Evolutionary conservation across 352 stramenopile species (phyloP), one percentile per base, ranked within the genome.

Genomic region (Aphanomyces cochlioides): DNA sequence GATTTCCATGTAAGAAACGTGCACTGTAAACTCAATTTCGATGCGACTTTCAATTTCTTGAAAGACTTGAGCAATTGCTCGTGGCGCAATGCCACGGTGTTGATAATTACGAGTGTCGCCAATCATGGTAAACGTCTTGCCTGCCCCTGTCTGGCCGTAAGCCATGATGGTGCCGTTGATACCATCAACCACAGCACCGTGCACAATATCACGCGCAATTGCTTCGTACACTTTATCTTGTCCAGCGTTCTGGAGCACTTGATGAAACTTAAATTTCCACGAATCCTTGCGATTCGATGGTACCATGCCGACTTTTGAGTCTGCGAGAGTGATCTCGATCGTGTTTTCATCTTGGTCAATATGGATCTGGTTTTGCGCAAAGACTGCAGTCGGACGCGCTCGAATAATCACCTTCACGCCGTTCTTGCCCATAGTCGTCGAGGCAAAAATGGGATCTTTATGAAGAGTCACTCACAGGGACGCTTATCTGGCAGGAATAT

Each of bases 1-100:
- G 72, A 98, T 98, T 79, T 98, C 94, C 84, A 98, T 93, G 81
- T 98, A 98, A 57, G 90, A 97, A 57, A 90, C 89, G 28, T 78
- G 79, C 39, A 98, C 81, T 1, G 69, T 79, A 71, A 95, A 98
- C 56, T 90, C 84, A 40, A 93, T 83, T 72, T 98, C 92, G 47
- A 93, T 90, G 34, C 90, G 83, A 71, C 82, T 92, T 45, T 92
- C 85, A n/a, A 96, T 80, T 67, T 96, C 87, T 47, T 95, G 80
- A 67, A 93, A 98, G 6, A 98, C 77, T 57, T 98, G 90, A 4
- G 85, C 84, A 66, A 97, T 83, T 1, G 89, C 85, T 7, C 89
- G 78, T 2, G 92, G 92, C 4, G 90, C 88, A 65, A 98, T 94
- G 10, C 90, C 90, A 39, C 92, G 82, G 73, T 97, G 89, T 74